Conservation (phyloP, 2,329 filamentous ascomycete genomes). For the Fusarium nematophilum region DNA sequence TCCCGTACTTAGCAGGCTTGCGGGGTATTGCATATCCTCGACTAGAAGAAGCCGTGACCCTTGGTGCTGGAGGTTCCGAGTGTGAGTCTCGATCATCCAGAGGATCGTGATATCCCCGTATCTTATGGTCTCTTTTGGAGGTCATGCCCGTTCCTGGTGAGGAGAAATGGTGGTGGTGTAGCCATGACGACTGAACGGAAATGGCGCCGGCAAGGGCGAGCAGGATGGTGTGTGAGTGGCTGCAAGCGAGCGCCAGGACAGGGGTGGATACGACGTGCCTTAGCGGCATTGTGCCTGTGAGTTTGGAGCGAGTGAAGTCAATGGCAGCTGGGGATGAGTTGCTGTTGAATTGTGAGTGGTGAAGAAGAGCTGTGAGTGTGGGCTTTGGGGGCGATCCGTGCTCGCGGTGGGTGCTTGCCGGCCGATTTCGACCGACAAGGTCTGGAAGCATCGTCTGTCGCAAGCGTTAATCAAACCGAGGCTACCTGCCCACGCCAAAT, state of each 20-base stretch:
- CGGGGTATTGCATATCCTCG: too few relatives aligned
- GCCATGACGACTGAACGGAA: slow-evolving; percentile 36
- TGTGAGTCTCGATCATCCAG: slow-evolving; percentile 11
- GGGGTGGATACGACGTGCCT: slow-evolving; percentile 30
- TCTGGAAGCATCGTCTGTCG: slow-evolving; percentile 34
- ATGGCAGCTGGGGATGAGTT: slow-evolving; percentile 27
- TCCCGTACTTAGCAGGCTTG: slow-evolving; percentile 5
- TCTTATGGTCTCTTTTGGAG: slow-evolving; percentile 4
- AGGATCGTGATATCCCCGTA: too few relatives aligned
- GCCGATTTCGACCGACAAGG: slow-evolving; percentile 33
- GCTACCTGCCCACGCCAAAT: slow-evolving; percentile 39
- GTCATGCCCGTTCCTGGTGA: slow-evolving; percentile 12
- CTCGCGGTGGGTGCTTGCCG: slow-evolving; percentile 31
- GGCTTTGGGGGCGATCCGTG: too few relatives aligned
- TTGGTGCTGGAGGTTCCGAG: too few relatives aligned
- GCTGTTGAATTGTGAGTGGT: slow-evolving; percentile 8
- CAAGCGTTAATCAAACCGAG: slow-evolving; percentile 44
- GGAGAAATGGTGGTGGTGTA: slow-evolving; percentile 39
- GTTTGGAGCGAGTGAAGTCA: slow-evolving; percentile 27
- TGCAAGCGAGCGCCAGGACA: slow-evolving; percentile 31
- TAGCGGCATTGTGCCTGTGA: slow-evolving; percentile 35
- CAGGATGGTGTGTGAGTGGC: slow-evolving; percentile 32
- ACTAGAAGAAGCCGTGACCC: too few relatives aligned
- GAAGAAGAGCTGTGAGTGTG: too few relatives aligned
- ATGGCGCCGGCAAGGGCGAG: slow-evolving; percentile 37